phyloP scores from a whole-genome alignment of 1,139 yeast genomes.

The Magnusiomyces tetraspermus region DNA sequence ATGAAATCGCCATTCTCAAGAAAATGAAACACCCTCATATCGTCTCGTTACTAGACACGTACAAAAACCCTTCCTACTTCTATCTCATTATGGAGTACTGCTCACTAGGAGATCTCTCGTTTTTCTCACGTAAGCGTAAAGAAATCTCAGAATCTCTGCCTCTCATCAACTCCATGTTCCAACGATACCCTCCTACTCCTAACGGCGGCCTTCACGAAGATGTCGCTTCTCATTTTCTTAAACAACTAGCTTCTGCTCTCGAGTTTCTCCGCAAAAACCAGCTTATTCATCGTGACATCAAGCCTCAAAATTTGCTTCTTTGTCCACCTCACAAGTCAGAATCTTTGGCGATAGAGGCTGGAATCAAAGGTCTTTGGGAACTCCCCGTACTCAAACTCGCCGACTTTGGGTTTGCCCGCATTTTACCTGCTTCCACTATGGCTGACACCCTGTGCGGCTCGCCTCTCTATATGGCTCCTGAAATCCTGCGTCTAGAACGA shows the following conservation, averaged over 20 bases:
- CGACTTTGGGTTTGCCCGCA: slow-evolving; percentile 95
- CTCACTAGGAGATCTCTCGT: slow-evolving; percentile 85
- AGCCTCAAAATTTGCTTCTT: slow-evolving; percentile 81
- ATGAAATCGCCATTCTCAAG: slow-evolving; percentile 80
- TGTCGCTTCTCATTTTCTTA: slow-evolving; percentile 71
- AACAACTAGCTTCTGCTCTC: slow-evolving; percentile 78
- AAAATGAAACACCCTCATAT: slow-evolving; percentile 87
- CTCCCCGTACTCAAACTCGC: slow-evolving; percentile 87
- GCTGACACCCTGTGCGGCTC: slow-evolving; percentile 98
- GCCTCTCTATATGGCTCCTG: slow-evolving; percentile 97
- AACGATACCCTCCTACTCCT: slow-evolving; percentile 65
- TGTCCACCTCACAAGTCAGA: slow-evolving; percentile 66
- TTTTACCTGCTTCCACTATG: slow-evolving; percentile 81
- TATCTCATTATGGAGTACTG: slow-evolving; percentile 96
- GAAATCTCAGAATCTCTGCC: slow-evolving; percentile 73
- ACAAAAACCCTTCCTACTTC: slow-evolving; percentile 68
- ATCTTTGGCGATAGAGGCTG: slow-evolving; percentile 45
- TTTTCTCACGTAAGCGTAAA: slow-evolving; percentile 67
- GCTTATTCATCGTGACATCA: slow-evolving; percentile 86
- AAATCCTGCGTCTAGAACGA: slow-evolving; percentile 84
- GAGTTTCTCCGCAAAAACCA: slow-evolving; percentile 71
- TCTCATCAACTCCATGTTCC: slow-evolving; percentile 61
- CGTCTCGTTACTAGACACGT: slow-evolving; percentile 74
- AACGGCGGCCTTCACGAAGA: slow-evolving; percentile 72
- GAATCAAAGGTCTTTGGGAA: slow-evolving; percentile 74